Evolutionary conservation across 495 filamentous ascomycete genomes (phyloP).

Genomic region (Aspergillus saccharolyticus): DNA sequence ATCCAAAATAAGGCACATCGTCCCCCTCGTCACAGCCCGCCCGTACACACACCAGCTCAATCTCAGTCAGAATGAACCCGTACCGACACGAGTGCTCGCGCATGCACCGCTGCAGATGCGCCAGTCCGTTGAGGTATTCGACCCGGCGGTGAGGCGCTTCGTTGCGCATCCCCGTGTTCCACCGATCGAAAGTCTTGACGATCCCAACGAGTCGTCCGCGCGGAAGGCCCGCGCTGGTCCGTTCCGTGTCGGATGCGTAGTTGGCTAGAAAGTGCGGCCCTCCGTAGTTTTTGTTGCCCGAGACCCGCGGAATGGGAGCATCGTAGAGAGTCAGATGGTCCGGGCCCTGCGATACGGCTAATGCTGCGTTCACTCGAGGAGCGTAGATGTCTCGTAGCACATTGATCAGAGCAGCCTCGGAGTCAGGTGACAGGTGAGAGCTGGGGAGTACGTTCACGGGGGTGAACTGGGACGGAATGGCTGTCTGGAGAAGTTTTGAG

Average conservation of each 20-base stretch:
- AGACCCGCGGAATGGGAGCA: constrained; percentile 49
- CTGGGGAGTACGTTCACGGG: constrained; percentile 50
- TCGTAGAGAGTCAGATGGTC: constrained; percentile 54
- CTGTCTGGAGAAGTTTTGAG: constrained; percentile 64
- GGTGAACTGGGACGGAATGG: constrained; percentile 59
- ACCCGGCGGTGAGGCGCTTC: constrained; percentile 74
- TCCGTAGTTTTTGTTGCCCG: constrained; percentile 47
- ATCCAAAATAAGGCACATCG: constrained; percentile 74
- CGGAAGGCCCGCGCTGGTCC: constrained; percentile 64
- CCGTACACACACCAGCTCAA: constrained; percentile 86
- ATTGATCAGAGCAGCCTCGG: constrained; percentile 62
- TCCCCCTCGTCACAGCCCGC: constrained; percentile 64
- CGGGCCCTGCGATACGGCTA: constrained; percentile 61
- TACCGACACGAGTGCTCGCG: constrained; percentile 88
- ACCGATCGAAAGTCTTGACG: constrained; percentile 82
- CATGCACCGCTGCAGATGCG: constrained; percentile 83
- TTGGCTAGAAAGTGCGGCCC: constrained; percentile 62
- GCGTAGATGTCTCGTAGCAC: constrained; percentile 68
- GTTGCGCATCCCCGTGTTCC: constrained; percentile 90
- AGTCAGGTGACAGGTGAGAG: constrained; percentile 62
- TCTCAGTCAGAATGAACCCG: constrained; percentile 92
- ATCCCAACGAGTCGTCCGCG: constrained; percentile 81
- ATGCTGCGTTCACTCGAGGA: constrained; percentile 71
- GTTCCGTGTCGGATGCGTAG: constrained; percentile 65
- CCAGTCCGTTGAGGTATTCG: constrained; percentile 76